These are phyloP conservation scores for Zoysia matrella DNA, from an alignment of 202 grass and related monocot species.

Conservation along the genomic window DNA sequence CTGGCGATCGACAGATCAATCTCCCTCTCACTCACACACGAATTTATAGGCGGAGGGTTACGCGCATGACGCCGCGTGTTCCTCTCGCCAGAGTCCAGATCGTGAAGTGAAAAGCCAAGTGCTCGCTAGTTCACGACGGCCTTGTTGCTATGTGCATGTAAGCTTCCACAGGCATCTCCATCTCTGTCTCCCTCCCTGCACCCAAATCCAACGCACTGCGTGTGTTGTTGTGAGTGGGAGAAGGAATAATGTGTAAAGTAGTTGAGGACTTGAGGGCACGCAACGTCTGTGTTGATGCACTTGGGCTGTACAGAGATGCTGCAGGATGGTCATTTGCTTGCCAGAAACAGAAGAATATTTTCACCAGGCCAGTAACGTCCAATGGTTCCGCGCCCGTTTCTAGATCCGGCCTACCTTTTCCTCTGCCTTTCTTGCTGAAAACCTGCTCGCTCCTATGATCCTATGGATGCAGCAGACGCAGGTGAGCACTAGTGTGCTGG, in stretches of 20 bases:
- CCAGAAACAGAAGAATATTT: slow-evolving; percentile 42
- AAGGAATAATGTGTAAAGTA: slow-evolving; percentile 47
- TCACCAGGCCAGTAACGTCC: slow-evolving; percentile 31
- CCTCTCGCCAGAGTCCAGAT: background rate
- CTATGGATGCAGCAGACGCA: background rate
- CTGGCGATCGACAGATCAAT: background rate
- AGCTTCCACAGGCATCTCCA: background rate
- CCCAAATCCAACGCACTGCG: background rate
- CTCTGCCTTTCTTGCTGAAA: slow-evolving; percentile 16
- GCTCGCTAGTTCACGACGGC: background rate
- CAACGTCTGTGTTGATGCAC: slow-evolving; percentile 47
- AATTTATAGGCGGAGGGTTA: slow-evolving; percentile 31
- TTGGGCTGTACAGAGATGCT: slow-evolving; percentile 41
- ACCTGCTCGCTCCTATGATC: too few relatives aligned
- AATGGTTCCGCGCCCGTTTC: slow-evolving; percentile 38
- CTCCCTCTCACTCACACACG: background rate
- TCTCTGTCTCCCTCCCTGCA: background rate
- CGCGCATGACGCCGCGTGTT: background rate
- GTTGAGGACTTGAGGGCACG: slow-evolving; percentile 41
- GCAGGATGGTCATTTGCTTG: slow-evolving; percentile 39
- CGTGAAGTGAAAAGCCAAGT: slow-evolving; percentile 16
- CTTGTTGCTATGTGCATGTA: slow-evolving; percentile 4
- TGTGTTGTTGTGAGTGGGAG: background rate
- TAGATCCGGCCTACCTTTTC: slow-evolving; percentile 31
- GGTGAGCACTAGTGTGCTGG: slow-evolving; percentile 12